A percentile compares a stretch with the other conserved stretches of the same genome.
These are phyloP conservation scores for Aspergillus sp. DNA, from an alignment of 2,329 filamentous ascomycete species.

Conservation along the genomic window DNA sequence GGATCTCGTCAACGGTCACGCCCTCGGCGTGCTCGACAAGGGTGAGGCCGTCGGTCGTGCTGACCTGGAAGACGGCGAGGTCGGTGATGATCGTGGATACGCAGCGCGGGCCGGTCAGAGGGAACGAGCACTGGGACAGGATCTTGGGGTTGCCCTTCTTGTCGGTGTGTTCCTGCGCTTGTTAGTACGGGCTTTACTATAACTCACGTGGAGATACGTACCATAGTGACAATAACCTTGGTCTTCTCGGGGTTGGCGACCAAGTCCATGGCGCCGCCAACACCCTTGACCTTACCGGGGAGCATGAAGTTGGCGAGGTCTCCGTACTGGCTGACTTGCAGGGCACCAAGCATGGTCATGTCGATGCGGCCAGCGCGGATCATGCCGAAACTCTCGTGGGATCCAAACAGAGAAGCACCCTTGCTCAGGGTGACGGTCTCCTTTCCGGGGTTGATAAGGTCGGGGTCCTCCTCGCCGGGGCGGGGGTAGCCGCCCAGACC, in stretches of 20 bases:
- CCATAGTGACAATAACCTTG: slow-evolving; percentile 69
- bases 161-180: slow-evolving; percentile 59
- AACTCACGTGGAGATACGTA: neutral
- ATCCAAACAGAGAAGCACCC: slow-evolving; percentile 76
- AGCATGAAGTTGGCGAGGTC: slow-evolving; percentile 91
- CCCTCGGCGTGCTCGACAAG: slow-evolving; percentile 71
- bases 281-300: slow-evolving; percentile 81
- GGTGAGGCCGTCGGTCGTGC: slow-evolving; percentile 54
- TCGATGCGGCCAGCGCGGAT: slow-evolving; percentile 82
- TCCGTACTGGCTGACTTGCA: slow-evolving; percentile 75
- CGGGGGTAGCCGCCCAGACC: slow-evolving; percentile 78
- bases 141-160: slow-evolving; percentile 70
- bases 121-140: slow-evolving; percentile 60
- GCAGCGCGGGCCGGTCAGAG: slow-evolving; percentile 64
- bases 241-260: slow-evolving; percentile 70
- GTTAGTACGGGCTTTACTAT: neutral
- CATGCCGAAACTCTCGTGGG: slow-evolving; percentile 81
- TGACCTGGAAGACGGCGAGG: slow-evolving; percentile 71
- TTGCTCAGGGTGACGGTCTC: slow-evolving; percentile 78
- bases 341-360: slow-evolving; percentile 77
- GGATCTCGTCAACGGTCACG: slow-evolving; percentile 67
- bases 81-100: slow-evolving; percentile 74
- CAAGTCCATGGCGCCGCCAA: slow-evolving; percentile 78
- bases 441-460: slow-evolving; percentile 84
- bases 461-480: slow-evolving; percentile 68